Base-by-base conservation (phyloP, 2,329 filamentous ascomycete species). In the Thermothelomyces thermophilus region DNA sequence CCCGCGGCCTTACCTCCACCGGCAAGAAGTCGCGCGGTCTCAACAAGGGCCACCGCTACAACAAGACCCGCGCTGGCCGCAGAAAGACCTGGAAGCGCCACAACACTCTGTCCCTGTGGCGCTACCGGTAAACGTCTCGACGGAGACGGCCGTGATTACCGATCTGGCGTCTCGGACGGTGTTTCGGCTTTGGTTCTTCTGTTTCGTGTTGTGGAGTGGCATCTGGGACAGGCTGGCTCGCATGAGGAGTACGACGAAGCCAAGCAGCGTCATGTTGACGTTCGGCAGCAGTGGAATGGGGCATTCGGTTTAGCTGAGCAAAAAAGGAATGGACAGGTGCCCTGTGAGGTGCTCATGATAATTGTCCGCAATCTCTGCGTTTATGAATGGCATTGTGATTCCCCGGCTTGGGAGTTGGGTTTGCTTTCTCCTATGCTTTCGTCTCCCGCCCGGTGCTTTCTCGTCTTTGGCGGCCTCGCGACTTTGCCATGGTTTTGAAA, bases 81-180 rank as follows among this genome's bases (percentile, higher is more conserved):
- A 91, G 94, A 82, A 96, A 98, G 90, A 98, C 91, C 73, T 98
- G 93, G 94, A 95, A 95, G 88, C 84, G 87, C 73, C 90, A 95
- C 83, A 98, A 98, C 87, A 98, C 91, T 75, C 85, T 95, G 73
- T 95, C 87, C 68, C 88, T 95, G 73, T 96, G 91, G 90, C 84
- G 90, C 75, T 96, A 96, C 87, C 84, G 90, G 77, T 95, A 87
- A 77, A 64, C 49, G 46, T 51, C 43, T 41, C 43, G 22, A 14
- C 11, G 9, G 26, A 26, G 50, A 50, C 47, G 41, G 41, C 31
- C 36, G 33, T 45, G 16, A 48, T 39, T 5, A n/a, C 7, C 41
- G 17, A 26, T 19, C 31, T 36, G 45, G 41, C 42, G 24, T 20
- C 42, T 37, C 35, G 39, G 47, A 41, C 24, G 50, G 35, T 54